Evolutionary conservation across 192 early-diverging fungal genomes (phyloP).

Genomic region (Piromyces sp.): DNA sequence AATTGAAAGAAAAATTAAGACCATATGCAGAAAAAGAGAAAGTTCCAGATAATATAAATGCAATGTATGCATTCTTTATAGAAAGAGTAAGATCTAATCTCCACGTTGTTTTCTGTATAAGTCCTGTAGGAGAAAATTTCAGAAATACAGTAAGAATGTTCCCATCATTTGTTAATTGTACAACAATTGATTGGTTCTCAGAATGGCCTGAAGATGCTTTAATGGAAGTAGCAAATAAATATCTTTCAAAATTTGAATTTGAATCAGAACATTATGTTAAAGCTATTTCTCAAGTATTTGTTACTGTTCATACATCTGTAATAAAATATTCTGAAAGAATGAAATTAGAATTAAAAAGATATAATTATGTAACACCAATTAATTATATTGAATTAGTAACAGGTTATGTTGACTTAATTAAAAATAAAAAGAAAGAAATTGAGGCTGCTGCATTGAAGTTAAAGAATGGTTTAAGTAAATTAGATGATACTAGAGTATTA

Average conservation of each 20-base stretch:
- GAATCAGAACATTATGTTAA: conserved; percentile 14
- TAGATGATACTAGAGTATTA: conserved; percentile 33
- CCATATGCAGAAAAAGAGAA: conserved; percentile 20
- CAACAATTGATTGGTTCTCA: conserved; percentile 49
- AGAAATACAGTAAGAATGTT: conserved; percentile 32
- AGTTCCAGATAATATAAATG: conserved; percentile 9
- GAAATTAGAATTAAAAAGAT: conserved; percentile 7
- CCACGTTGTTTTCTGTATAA: conserved; percentile 43
- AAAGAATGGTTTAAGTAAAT: conserved; percentile 35
- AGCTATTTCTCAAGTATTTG: conserved; percentile 28
- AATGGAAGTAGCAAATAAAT: conserved; percentile 3
- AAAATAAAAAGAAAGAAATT: conserved; percentile 21
- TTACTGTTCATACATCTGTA: conserved; percentile 24
- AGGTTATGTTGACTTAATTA: background rate
- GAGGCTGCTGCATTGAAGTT: conserved; percentile 31
- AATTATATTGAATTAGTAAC: conserved; percentile 2
- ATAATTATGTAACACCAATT: conserved; percentile 1
- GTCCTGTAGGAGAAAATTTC: conserved; percentile 45
- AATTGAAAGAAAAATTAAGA: background rate
- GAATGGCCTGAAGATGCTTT: conserved; percentile 47
- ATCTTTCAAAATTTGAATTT: background rate
- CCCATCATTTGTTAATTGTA: conserved; percentile 43
- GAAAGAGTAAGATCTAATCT: conserved; percentile 36
- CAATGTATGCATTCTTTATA: conserved; percentile 44
- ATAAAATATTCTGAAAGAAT: conserved; percentile 34